Percentiles rank a stretch among this genome's conserved stretches.
Conservation (phyloP, 140 eudicot genomes). For the Senecio squalidus region DNA sequence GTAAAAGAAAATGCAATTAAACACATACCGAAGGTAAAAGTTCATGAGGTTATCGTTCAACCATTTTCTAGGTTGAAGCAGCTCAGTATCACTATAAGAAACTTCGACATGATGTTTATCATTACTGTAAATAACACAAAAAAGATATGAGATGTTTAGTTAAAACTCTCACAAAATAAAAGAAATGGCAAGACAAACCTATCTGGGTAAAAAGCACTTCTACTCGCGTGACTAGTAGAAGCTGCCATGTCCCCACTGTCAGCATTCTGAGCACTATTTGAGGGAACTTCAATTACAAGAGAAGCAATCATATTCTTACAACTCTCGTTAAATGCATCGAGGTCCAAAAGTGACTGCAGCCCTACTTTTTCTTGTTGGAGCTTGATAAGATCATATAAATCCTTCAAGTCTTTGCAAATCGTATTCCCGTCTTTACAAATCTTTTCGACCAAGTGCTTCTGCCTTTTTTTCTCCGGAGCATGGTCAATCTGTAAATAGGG, state of each 20-base stretch:
- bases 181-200: not conserved
- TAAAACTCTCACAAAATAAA: not conserved
- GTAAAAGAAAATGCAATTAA: too few relatives aligned
- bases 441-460: not conserved
- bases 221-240: slow-evolving; percentile 9
- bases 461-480: not conserved
- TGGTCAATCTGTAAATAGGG: slow-evolving; percentile 4
- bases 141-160: too few relatives aligned
- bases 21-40: slow-evolving; percentile 2
- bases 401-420: slow-evolving; percentile 1
- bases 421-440: slow-evolving; percentile 3
- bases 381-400: slow-evolving; percentile 9
- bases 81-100: not conserved
- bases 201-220: slow-evolving; percentile 1
- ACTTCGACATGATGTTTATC: too few relatives aligned
- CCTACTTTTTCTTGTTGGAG: not conserved
- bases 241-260: too few relatives aligned
- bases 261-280: too few relatives aligned
- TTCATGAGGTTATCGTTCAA: slow-evolving; percentile 3
- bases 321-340: slow-evolving; percentile 2
- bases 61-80: not conserved
- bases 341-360: slow-evolving; percentile 1
- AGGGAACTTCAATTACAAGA: not conserved
- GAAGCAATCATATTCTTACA: slow-evolving; percentile 1
- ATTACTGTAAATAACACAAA: too few relatives aligned